These are phyloP conservation scores for Oehlia diaphana DNA, from an alignment of 192 early-diverging fungal species.

Conservation along the genomic window DNA sequence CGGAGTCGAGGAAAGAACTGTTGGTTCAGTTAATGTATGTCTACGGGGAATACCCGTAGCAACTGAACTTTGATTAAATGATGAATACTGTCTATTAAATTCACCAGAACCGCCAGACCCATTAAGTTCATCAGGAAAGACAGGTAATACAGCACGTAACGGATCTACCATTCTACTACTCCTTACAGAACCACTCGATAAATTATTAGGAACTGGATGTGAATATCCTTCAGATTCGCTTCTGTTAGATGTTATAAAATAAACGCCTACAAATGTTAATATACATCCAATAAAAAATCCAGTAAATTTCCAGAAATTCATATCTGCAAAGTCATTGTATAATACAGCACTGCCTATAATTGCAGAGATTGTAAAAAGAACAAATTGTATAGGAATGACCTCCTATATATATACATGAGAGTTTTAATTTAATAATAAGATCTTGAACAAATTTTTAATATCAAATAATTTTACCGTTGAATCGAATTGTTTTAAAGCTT, in stretches of 20 bases:
- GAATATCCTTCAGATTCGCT: constrained; percentile 25
- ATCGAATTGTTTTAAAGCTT: constrained; percentile 63
- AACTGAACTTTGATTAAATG: constrained; percentile 19
- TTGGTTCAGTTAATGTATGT: background rate
- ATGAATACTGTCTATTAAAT: constrained; percentile 3
- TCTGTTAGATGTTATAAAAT: constrained; percentile 64
- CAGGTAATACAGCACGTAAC: constrained; percentile 22
- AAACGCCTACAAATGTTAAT: constrained; percentile 66
- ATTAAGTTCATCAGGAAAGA: constrained; percentile 11
- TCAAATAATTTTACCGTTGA: constrained; percentile 44
- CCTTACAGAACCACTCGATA: constrained; percentile 23
- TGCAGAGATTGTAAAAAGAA: constrained; percentile 68
- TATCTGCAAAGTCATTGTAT: constrained; percentile 67
- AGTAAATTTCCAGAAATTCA: constrained; percentile 43
- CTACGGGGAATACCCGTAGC: constrained; percentile 17
- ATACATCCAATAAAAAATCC: constrained; percentile 60
- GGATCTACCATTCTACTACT: constrained; percentile 9
- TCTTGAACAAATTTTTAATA: background rate
- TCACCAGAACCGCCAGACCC: constrained; percentile 23
- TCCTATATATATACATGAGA: constrained; percentile 33
- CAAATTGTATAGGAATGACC: constrained; percentile 80
- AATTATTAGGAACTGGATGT: constrained; percentile 25
- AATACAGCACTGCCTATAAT: constrained; percentile 68
- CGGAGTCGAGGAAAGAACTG: constrained; percentile 18
- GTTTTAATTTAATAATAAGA: constrained; percentile 31